Percentiles rank a stretch among this genome's conserved stretches.
phyloP scores from a whole-genome alignment of 140 eudicot species.

The Ambrosia hybrid region DNA sequence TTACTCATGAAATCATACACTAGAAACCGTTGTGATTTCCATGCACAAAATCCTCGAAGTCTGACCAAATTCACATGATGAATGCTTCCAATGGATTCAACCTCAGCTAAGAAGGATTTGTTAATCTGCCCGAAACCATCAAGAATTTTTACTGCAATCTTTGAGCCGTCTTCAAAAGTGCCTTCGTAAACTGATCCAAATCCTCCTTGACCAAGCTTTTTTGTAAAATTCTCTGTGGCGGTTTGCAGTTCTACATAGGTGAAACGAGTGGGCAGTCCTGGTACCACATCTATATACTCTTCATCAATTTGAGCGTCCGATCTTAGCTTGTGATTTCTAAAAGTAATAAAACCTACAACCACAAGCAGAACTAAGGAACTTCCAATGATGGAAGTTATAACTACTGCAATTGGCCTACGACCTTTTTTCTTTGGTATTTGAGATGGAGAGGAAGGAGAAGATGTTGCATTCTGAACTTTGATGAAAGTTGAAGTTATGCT shows the following conservation, averaged over 20 bases:
- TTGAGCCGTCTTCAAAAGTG: too few species aligned
- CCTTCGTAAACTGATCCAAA: too few species aligned
- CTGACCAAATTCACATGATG: too few species aligned
- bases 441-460: too few species aligned
- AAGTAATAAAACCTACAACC: conserved; percentile 1
- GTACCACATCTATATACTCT: conserved; percentile 11
- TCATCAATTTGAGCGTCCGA: background rate
- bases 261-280: conserved; percentile 12
- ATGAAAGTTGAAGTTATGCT: conserved; percentile 12
- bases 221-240: background rate
- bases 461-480: background rate
- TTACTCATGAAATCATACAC: too few species aligned
- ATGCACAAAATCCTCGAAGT: too few species aligned
- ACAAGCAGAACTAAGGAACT: conserved; percentile 4
- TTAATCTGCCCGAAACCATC: too few species aligned
- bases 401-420: background rate
- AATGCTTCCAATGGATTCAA: too few species aligned
- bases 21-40: too few species aligned
- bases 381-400: conserved; percentile 9
- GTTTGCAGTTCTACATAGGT: conserved; percentile 7
- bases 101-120: too few species aligned
- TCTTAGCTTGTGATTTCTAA: background rate
- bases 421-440: background rate
- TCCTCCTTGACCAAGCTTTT: conserved; percentile 24
- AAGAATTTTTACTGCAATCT: too few species aligned